A percentile compares a stretch with the other conserved stretches of the same genome.
These are phyloP conservation scores for Bryum argenteum DNA, from an alignment of 225 moss, liverwort and hornwort species.

Conservation along the genomic window DNA sequence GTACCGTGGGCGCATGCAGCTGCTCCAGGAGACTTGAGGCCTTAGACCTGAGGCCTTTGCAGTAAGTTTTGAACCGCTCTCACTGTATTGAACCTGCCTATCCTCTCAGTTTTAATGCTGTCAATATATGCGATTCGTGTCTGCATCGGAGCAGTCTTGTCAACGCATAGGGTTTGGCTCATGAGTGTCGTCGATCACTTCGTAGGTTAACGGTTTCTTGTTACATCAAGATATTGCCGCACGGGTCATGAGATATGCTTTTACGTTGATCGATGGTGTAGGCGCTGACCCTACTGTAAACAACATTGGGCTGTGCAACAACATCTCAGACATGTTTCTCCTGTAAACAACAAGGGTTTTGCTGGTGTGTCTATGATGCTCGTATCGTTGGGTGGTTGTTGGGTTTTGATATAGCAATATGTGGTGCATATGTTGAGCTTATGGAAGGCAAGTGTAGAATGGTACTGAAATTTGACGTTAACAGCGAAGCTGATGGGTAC, in stretches of 20 bases:
- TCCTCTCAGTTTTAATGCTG: background rate
- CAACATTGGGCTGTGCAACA: background rate
- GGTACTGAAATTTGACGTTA: background rate
- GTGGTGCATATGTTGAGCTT: background rate
- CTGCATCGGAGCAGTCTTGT: background rate
- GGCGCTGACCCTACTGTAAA: background rate
- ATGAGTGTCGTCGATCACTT: slow-evolving; percentile 1
- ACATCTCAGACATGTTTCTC: background rate
- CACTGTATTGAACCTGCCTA: background rate
- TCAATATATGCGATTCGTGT: background rate
- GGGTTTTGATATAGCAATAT: background rate
- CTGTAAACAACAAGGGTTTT: background rate
- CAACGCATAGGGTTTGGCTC: background rate
- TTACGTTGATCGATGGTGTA: background rate
- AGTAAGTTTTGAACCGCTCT: slow-evolving; percentile 3
- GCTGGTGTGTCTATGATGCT: background rate
- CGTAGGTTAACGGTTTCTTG: background rate
- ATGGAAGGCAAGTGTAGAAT: background rate
- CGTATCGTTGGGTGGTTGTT: background rate
- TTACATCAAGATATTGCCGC: background rate
- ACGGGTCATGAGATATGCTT: background rate
- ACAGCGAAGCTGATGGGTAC: background rate
- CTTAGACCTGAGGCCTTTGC: slow-evolving; percentile 7
- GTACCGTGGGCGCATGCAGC: background rate
- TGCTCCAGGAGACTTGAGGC: slow-evolving; percentile 14